Conservation (phyloP, 2,329 filamentous ascomycete species). For the Ceratocystis alfenasii region DNA sequence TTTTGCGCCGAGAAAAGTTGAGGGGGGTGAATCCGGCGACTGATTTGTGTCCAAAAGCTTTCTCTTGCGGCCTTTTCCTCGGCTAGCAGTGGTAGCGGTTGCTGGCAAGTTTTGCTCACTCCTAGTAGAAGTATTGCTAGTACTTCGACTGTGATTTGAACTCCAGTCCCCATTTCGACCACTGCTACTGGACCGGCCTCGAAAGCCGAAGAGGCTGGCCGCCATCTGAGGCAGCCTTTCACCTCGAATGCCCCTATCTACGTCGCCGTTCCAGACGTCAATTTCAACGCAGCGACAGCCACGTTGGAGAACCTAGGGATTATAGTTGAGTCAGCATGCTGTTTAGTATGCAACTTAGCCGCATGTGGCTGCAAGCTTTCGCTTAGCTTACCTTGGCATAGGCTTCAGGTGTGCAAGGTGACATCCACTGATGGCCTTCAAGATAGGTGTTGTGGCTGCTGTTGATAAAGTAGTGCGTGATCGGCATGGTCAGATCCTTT, state of each 20-base stretch:
- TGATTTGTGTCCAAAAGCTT: background rate
- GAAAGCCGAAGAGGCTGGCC: conserved; percentile 32
- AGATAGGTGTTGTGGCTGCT: conserved; percentile 94
- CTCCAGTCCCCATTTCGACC: background rate
- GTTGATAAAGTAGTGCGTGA: conserved; percentile 87
- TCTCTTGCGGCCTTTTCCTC: background rate
- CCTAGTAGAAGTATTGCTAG: background rate
- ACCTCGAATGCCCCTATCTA: conserved; percentile 36
- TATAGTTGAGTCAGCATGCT: background rate
- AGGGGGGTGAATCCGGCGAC: background rate
- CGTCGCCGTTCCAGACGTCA: conserved; percentile 77
- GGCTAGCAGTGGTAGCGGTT: background rate
- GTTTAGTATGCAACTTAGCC: background rate
- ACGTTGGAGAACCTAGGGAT: conserved; percentile 50
- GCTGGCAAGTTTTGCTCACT: background rate
- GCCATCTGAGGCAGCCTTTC: conserved; percentile 37
- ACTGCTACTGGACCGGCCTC: conserved; percentile 25
- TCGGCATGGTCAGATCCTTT: conserved; percentile 52
- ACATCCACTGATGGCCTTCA: conserved; percentile 72
- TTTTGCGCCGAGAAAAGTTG: background rate
- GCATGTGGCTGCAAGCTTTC: background rate
- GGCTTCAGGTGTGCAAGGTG: conserved; percentile 61
- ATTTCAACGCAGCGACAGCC: conserved; percentile 89
- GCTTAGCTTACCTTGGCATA: conserved; percentile 55
- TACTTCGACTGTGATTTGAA: conserved; percentile 1